phyloP scores from a whole-genome alignment of 345 rosid species.

The Syzygium aqueum region DNA sequence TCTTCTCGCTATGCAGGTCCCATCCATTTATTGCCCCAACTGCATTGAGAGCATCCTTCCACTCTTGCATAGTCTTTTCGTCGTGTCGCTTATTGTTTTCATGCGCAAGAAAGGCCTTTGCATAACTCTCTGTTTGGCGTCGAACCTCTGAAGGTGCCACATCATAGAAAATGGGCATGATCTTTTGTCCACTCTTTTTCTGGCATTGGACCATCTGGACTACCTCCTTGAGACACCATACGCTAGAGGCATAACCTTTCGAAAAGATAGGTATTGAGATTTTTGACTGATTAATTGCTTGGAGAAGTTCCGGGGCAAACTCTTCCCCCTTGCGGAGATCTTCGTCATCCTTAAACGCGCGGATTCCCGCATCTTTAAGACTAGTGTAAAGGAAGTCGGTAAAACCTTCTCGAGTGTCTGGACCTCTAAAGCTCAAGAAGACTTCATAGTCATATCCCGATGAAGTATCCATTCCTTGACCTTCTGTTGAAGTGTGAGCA shows the following conservation, averaged over 20 bases:
- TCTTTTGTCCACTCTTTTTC: fast-evolving
- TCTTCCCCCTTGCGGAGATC: fast-evolving
- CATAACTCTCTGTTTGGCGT: fast-evolving
- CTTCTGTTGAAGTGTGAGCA: neutral
- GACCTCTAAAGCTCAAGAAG: neutral
- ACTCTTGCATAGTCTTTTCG: fast-evolving
- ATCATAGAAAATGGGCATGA: neutral
- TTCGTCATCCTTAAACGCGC: neutral
- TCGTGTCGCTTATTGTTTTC: fast-evolving
- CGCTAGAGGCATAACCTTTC: neutral
- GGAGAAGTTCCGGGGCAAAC: neutral
- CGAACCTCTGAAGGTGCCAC: fast-evolving
- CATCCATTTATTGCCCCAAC: neutral
- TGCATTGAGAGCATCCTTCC: fast-evolving
- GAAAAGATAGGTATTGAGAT: neutral
- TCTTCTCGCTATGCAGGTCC: fast-evolving
- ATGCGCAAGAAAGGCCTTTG: fast-evolving
- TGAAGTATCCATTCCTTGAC: fast-evolving
- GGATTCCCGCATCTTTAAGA: neutral
- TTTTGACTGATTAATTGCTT: neutral
- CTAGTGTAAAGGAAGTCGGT: neutral
- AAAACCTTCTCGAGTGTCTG: neutral
- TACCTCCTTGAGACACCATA: neutral
- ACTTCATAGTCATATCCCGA: neutral
- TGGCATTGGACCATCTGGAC: neutral